phyloP scores from a whole-genome alignment of 148 eudicot genomes.

The Salicornia ramosissima region DNA sequence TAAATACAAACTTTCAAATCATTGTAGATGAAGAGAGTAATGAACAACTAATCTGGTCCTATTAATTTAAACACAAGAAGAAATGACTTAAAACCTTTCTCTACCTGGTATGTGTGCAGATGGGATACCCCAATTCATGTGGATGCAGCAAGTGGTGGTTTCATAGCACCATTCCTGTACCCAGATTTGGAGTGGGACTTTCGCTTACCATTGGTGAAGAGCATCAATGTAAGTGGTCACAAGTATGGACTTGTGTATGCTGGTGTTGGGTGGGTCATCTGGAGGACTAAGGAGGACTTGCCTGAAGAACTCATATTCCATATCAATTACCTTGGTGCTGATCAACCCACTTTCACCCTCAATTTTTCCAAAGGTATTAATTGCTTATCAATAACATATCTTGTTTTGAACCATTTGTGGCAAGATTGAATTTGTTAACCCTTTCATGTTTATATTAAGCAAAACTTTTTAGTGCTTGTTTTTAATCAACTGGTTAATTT shows the following conservation, averaged over 20 bases:
- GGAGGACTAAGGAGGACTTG: constrained; percentile 70
- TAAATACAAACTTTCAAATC: too few species aligned
- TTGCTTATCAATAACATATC: neutral
- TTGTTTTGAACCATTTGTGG: neutral
- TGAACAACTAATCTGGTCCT: neutral
- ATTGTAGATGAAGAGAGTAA: neutral
- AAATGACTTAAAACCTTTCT: neutral
- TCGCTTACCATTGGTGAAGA: constrained; percentile 56
- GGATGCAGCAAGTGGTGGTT: constrained; percentile 84
- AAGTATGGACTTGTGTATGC: constrained; percentile 75
- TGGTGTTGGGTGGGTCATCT: constrained; percentile 70
- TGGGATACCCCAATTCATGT: constrained; percentile 86
- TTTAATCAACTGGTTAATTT: neutral
- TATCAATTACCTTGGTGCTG: constrained; percentile 75
- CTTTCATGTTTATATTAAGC: neutral
- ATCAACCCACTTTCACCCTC: constrained; percentile 75
- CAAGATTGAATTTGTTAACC: neutral
- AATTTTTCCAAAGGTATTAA: constrained; percentile 66
- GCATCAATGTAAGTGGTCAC: constrained; percentile 74
- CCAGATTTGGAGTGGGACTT: constrained; percentile 78
- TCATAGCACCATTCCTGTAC: constrained; percentile 71
- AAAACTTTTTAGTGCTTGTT: neutral
- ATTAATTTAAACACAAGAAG: neutral
- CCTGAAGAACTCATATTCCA: constrained; percentile 81
- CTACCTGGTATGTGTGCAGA: constrained; percentile 20